Percentiles rank a stretch among this genome's conserved stretches.
These are phyloP conservation scores for Paecilomyces niveus DNA, from an alignment of 2,329 filamentous ascomycete genomes.

Conservation along the genomic window DNA sequence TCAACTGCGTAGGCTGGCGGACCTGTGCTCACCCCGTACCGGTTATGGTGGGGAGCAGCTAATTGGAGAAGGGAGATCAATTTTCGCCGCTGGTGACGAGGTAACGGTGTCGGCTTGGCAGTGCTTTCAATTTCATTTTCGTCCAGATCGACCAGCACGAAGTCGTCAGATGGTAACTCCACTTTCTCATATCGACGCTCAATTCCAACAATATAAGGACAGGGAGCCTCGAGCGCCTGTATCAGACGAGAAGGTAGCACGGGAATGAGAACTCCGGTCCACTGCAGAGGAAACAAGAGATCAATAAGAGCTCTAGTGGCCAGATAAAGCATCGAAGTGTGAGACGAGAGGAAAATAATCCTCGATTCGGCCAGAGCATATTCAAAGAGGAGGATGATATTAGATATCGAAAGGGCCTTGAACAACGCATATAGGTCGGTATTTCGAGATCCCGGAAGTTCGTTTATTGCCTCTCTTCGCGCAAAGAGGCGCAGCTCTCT, in stretches of 20 bases:
- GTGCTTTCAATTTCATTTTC: constrained; percentile 85
- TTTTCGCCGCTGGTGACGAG: constrained; percentile 84
- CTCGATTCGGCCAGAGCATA: constrained; percentile 88
- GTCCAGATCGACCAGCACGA: constrained; percentile 89
- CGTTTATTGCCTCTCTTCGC: constrained; percentile 85
- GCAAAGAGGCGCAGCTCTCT: constrained; percentile 88
- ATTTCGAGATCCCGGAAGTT: constrained; percentile 83
- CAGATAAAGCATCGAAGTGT: constrained; percentile 92
- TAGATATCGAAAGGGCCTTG: constrained; percentile 79
- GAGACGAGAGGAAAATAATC: constrained; percentile 92
- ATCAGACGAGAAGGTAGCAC: constrained; percentile 80
- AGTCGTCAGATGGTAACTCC: constrained; percentile 82
- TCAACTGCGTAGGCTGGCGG: constrained; percentile 91
- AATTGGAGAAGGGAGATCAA: constrained; percentile 79
- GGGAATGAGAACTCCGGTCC: constrained; percentile 91
- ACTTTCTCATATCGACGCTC: constrained; percentile 68
- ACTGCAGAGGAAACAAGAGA: constrained; percentile 82
- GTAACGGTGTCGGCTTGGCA: constrained; percentile 66
- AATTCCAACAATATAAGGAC: constrained; percentile 94
- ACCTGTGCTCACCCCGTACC: constrained; percentile 78
- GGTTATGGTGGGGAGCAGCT: constrained; percentile 81
- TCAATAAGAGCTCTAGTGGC: constrained; percentile 81
- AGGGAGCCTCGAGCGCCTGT: constrained; percentile 87
- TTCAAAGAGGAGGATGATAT: constrained; percentile 88
- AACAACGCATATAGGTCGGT: constrained; percentile 92